Evolutionary conservation across 2,329 filamentous ascomycete species (phyloP), one percentile per base, ranked within the genome.

Genomic region (Fusarium globosum): DNA sequence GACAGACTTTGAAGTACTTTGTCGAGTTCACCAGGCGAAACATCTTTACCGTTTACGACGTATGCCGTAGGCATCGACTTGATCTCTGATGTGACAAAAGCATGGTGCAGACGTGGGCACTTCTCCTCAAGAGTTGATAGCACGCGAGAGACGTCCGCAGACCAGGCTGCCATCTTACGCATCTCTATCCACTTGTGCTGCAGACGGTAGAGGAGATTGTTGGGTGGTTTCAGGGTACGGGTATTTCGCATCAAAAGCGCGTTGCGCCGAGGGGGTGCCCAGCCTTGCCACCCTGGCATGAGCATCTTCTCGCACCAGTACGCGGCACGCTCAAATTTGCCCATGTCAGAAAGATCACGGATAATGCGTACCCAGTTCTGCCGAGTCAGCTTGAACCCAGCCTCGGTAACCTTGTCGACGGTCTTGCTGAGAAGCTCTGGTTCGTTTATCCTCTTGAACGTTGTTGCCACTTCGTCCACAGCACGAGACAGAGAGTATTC

Each of bases 291-390:
- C 39, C 89, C 86, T 2, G 89, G 87, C 88, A 97, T 97, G 62
- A 98, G 90, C 68, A 90, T 89, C 33, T 86, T 83, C 83, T 98
- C 96, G 79, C 93, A 96, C 58, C 91, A 83, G 28, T 84, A 79
- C 82, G 96, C 97, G 42, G 95, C 95, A 26, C 92, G 86, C 53
- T 89, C 82, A 76, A 88, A 87, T 51, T 88, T 86, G 51, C 88
- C 86, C 61, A 90, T 85, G 20, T 86, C 84, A 30, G 90, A 89
- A 35, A 98, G 89, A 57, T 87, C 82, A 76, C 92, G 89, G 62
- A 97, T 87, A 72, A 93, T 91, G 57, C 88, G 86, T 79, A 97
- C 96, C 94, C 94, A 97, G 75, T 94, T 95, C 76, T 88, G 88
- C 79, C 89, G 91, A 78, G 94, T 92, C 65, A 98, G 82, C 35